Conservation (phyloP, 805 yeast species). For the Kuraishia capsulata region DNA sequence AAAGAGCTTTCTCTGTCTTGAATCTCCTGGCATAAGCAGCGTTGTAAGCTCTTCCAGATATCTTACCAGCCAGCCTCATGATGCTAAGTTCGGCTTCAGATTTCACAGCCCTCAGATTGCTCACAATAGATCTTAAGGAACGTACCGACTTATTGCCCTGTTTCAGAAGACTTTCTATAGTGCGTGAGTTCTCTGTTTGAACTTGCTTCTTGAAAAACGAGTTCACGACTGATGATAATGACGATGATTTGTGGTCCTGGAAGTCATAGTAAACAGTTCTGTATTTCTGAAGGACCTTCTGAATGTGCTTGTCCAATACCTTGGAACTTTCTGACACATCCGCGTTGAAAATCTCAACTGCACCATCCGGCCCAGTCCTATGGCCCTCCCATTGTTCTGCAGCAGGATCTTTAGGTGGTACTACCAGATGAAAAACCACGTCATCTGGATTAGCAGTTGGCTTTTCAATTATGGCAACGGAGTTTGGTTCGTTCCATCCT, state of each 20-base stretch:
- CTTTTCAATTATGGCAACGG: slow-evolving; percentile 60
- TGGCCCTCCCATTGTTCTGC: slow-evolving; percentile 95
- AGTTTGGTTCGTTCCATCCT: slow-evolving; percentile 89
- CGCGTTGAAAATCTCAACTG: slow-evolving; percentile 76
- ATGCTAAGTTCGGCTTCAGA: slow-evolving; percentile 66
- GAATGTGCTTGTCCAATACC: slow-evolving; percentile 31
- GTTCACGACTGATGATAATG: slow-evolving; percentile 12
- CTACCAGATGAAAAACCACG: slow-evolving; percentile 65
- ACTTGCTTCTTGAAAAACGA: slow-evolving; percentile 2
- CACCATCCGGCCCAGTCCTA: slow-evolving; percentile 81
- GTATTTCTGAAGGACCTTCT: slow-evolving; percentile 36
- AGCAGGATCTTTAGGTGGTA: slow-evolving; percentile 70
- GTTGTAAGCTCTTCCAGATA: slow-evolving; percentile 79
- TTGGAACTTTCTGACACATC: slow-evolving; percentile 56
- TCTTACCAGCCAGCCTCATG: slow-evolving; percentile 76
- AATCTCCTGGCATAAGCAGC: slow-evolving; percentile 66
- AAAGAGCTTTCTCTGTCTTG: slow-evolving; percentile 66
- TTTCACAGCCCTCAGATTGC: slow-evolving; percentile 57
- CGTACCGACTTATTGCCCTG: slow-evolving; percentile 26
- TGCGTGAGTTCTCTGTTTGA: slow-evolving; percentile 9
- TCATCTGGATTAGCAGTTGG: slow-evolving; percentile 42
- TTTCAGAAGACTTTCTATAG: slow-evolving; percentile 14
- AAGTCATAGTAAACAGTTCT: slow-evolving; percentile 49
- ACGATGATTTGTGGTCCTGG: slow-evolving; percentile 6
- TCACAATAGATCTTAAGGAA: slow-evolving; percentile 32